A percentile compares a stretch with the other conserved stretches of the same genome.
Evolutionary conservation across 2,329 filamentous ascomycete genomes (phyloP).

Genomic region (Septoria petroselini): DNA sequence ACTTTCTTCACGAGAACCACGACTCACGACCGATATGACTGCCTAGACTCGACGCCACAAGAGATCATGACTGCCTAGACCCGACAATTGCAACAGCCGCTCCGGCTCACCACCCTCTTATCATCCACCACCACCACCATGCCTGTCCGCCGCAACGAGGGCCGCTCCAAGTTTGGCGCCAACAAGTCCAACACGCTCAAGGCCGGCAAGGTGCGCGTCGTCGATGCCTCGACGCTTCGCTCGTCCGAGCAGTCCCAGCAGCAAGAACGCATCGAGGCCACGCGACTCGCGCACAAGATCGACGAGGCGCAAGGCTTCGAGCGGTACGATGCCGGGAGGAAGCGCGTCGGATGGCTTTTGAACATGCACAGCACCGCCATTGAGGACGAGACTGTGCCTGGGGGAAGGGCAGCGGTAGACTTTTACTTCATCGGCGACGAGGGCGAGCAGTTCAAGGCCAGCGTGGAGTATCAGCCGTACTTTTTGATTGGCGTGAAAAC

Average conservation of each 20-base stretch:
- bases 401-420: slow-evolving; percentile 85
- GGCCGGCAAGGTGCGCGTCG: slow-evolving; percentile 53
- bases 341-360: slow-evolving; percentile 85
- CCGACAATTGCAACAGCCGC: background rate
- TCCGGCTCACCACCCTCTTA: background rate
- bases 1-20: background rate
- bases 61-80: slow-evolving; percentile 7
- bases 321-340: slow-evolving; percentile 83
- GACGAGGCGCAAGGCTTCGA: slow-evolving; percentile 94
- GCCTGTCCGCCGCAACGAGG: slow-evolving; percentile 44
- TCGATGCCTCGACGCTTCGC: slow-evolving; percentile 70
- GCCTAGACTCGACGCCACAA: background rate
- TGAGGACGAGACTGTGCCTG: slow-evolving; percentile 76
- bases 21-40: slow-evolving; percentile 11
- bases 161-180: slow-evolving; percentile 41
- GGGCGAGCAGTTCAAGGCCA: slow-evolving; percentile 88
- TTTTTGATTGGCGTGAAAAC: slow-evolving; percentile 88
- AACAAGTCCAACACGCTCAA: slow-evolving; percentile 34
- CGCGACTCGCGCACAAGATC: slow-evolving; percentile 77
- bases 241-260: slow-evolving; percentile 82
- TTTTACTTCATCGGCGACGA: slow-evolving; percentile 96
- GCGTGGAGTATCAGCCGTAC: slow-evolving; percentile 93
- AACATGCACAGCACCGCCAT: slow-evolving; percentile 90
- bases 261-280: slow-evolving; percentile 88
- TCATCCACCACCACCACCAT: slow-evolving; percentile 34